These are phyloP conservation scores for Rhizopus delemar DNA, from an alignment of 371 early-diverging fungal genomes.

Conservation along the genomic window DNA sequence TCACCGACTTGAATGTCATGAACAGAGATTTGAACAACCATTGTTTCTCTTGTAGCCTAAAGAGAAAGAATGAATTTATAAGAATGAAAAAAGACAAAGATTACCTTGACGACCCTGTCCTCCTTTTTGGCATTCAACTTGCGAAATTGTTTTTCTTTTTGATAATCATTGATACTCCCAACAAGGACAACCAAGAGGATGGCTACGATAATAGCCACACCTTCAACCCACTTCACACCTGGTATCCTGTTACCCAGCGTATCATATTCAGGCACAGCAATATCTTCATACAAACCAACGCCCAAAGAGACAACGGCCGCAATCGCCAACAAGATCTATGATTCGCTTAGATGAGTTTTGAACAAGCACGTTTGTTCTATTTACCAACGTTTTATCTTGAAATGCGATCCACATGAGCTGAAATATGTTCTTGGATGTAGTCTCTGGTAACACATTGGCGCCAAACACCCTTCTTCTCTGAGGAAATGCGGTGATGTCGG, in stretches of 20 bases:
- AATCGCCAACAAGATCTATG: constrained; percentile 66
- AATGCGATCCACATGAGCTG: constrained; percentile 71
- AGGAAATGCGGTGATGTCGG: constrained; percentile 16
- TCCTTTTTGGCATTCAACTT: constrained; percentile 78
- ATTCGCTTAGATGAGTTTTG: neutral
- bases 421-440: constrained; percentile 58
- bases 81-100: neutral
- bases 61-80: neutral
- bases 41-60: constrained; percentile 72
- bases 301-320: constrained; percentile 83
- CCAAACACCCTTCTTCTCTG: constrained; percentile 52
- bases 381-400: constrained; percentile 73
- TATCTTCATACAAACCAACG: constrained; percentile 85
- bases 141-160: constrained; percentile 82
- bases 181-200: constrained; percentile 78
- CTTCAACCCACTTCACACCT: constrained; percentile 73
- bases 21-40: constrained; percentile 74
- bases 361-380: constrained; percentile 6
- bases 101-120: constrained; percentile 69
- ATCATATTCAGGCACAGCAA: constrained; percentile 37
- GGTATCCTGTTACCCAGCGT: constrained; percentile 27
- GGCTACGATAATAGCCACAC: constrained; percentile 73
- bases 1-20: constrained; percentile 86
- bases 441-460: constrained; percentile 59
- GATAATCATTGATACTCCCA: constrained; percentile 78